These are phyloP conservation scores for Termitomyces sp. DNA, from an alignment of 768 basidiomycete genomes.

Conservation along the genomic window DNA sequence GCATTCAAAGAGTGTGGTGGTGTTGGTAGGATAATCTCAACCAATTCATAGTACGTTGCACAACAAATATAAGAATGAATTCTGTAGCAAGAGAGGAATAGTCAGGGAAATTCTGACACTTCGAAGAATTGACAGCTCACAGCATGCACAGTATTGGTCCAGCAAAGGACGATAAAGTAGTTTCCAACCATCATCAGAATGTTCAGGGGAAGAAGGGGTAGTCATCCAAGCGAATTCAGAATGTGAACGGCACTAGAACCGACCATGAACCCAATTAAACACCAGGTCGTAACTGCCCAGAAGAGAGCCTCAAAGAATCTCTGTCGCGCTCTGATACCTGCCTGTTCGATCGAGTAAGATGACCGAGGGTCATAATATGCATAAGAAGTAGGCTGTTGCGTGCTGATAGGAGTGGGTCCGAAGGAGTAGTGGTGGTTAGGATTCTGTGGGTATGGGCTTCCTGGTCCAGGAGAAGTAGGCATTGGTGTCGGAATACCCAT, in stretches of 20 bases:
- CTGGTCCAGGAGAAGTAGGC: constrained; percentile 2
- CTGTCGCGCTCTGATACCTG: constrained; percentile 31
- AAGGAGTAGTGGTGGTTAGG: constrained; percentile 21
- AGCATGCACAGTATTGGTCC: not conserved
- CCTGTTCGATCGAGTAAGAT: constrained; percentile 22
- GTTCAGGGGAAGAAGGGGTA: not conserved
- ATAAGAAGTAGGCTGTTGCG: constrained; percentile 29
- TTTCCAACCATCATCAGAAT: not conserved
- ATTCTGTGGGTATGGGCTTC: not conserved
- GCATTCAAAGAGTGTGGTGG: not conserved
- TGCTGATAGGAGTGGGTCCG: constrained; percentile 34
- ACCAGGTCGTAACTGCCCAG: constrained; percentile 11
- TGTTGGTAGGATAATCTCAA: not conserved
- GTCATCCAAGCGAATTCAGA: not conserved
- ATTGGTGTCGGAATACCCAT: not conserved
- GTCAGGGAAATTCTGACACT: not conserved
- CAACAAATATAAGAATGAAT: not conserved
- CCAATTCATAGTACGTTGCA: not conserved
- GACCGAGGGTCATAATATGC: constrained; percentile 34
- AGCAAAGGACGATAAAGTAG: not conserved
- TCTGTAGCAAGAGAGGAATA: not conserved
- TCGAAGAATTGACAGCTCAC: not conserved
- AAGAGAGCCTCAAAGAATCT: constrained; percentile 25
- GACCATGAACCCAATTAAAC: constrained; percentile 20
- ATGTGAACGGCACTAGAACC: constrained; percentile 11